These are phyloP conservation scores for Fusarium armeniacum DNA, from an alignment of 2,329 filamentous ascomycete genomes.

Conservation along the genomic window DNA sequence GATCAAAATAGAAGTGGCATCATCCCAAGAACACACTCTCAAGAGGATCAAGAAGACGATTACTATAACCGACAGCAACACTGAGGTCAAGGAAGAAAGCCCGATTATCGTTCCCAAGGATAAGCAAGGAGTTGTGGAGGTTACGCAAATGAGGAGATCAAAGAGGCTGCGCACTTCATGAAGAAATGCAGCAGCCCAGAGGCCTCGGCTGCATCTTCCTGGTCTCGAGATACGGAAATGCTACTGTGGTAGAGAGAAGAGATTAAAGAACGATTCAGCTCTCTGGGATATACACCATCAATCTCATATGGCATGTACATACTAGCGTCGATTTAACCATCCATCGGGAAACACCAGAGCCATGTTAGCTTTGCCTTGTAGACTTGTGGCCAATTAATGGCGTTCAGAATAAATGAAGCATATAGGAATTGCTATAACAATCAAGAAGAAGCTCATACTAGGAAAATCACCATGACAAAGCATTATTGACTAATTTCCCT, in stretches of 20 bases:
- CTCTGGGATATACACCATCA: not conserved
- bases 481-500: slow-evolving; percentile 25
- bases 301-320: not conserved
- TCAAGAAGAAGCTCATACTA: not conserved
- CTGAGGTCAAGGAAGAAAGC: slow-evolving; percentile 37
- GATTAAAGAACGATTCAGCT: not conserved
- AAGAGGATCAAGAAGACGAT: slow-evolving; percentile 48
- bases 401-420: not conserved
- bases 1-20: slow-evolving; percentile 48
- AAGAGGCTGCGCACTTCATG: slow-evolving; percentile 51
- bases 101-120: slow-evolving; percentile 32
- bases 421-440: not conserved
- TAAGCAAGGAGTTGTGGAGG: slow-evolving; percentile 24
- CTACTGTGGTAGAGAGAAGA: not conserved
- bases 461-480: not conserved
- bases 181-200: not conserved
- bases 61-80: slow-evolving; percentile 35
- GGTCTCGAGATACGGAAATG: not conserved
- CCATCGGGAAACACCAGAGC: not conserved
- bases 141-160: slow-evolving; percentile 37
- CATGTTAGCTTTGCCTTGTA: not conserved
- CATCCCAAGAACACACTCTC: slow-evolving; percentile 27
- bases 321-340: not conserved
- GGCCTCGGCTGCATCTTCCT: not conserved
- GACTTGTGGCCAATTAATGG: not conserved